phyloP scores from a whole-genome alignment of 140 eudicot species.

The Cichorium intybus region DNA sequence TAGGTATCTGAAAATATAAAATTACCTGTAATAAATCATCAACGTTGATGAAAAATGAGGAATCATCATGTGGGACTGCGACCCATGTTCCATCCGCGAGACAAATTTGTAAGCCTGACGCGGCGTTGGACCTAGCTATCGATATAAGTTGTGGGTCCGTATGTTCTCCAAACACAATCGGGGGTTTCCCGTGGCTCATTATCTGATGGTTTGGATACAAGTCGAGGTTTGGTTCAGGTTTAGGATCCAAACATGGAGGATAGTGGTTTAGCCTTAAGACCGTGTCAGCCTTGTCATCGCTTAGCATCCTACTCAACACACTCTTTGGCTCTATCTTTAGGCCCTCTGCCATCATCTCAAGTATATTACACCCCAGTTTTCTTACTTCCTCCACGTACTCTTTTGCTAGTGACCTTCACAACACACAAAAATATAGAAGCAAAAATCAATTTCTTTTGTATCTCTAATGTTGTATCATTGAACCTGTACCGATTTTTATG shows the following conservation, averaged over 20 bases:
- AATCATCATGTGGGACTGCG: slow-evolving; percentile 57
- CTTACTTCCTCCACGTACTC: slow-evolving; percentile 44
- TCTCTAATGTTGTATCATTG: not conserved
- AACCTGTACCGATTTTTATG: too few relatives aligned
- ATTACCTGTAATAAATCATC: slow-evolving; percentile 69
- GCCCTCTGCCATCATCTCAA: slow-evolving; percentile 60
- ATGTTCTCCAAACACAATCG: slow-evolving; percentile 73
- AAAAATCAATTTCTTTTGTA: not conserved
- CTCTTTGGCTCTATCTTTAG: slow-evolving; percentile 41
- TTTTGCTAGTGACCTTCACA: slow-evolving; percentile 38
- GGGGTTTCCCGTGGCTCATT: slow-evolving; percentile 19
- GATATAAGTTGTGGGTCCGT: slow-evolving; percentile 87
- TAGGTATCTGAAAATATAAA: not conserved
- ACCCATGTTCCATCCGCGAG: slow-evolving; percentile 61
- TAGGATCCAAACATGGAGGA: slow-evolving; percentile 41
- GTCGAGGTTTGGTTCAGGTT: not conserved
- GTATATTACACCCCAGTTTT: slow-evolving; percentile 43
- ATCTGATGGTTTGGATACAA: not conserved
- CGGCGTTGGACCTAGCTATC: slow-evolving; percentile 54
- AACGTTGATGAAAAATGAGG: slow-evolving; percentile 61
- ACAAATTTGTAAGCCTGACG: slow-evolving; percentile 59
- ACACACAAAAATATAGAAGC: not conserved
- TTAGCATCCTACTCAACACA: slow-evolving; percentile 48
- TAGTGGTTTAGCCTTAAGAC: slow-evolving; percentile 67
- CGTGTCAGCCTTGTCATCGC: slow-evolving; percentile 57